Evolutionary conservation across 208 protist species (phyloP).

Genomic region (Trypanosomatidae sp.): DNA sequence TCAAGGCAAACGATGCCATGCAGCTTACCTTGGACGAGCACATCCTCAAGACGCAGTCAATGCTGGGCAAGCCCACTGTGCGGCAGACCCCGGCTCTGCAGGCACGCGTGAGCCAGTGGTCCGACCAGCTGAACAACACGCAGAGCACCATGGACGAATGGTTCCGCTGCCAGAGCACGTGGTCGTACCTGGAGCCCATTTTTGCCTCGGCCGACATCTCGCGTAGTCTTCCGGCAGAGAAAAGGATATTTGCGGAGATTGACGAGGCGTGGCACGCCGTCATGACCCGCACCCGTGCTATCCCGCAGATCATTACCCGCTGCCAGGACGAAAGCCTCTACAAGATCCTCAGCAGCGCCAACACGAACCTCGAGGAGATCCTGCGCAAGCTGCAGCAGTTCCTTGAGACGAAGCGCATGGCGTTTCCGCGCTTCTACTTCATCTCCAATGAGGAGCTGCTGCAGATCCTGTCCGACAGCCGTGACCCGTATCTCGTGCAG

Average conservation of each 20-base stretch:
- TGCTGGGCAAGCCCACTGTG: conserved; percentile 94
- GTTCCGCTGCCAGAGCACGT: conserved; percentile 95
- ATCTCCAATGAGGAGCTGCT: conserved; percentile 95
- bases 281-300: conserved; percentile 90
- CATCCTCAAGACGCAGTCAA: conserved; percentile 96
- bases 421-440: conserved; percentile 98
- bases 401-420: conserved; percentile 97
- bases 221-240: conserved; percentile 95
- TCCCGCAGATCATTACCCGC: conserved; percentile 85
- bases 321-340: conserved; percentile 94
- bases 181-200: conserved; percentile 97
- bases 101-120: conserved; percentile 91
- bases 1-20: conserved; percentile 93
- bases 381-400: conserved; percentile 98
- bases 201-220: conserved; percentile 97
- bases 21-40: conserved; percentile 96
- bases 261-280: conserved; percentile 93
- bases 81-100: conserved; percentile 89
- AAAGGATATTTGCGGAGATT: conserved; percentile 92
- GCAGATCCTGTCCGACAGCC: conserved; percentile 96
- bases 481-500: conserved; percentile 95
- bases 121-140: conserved; percentile 91
- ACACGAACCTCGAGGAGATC: conserved; percentile 95
- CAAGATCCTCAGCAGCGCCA: conserved; percentile 88
- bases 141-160: conserved; percentile 96